These are phyloP conservation scores for Prunus mongolica DNA, from an alignment of 306 rosid species.

Conservation along the genomic window DNA sequence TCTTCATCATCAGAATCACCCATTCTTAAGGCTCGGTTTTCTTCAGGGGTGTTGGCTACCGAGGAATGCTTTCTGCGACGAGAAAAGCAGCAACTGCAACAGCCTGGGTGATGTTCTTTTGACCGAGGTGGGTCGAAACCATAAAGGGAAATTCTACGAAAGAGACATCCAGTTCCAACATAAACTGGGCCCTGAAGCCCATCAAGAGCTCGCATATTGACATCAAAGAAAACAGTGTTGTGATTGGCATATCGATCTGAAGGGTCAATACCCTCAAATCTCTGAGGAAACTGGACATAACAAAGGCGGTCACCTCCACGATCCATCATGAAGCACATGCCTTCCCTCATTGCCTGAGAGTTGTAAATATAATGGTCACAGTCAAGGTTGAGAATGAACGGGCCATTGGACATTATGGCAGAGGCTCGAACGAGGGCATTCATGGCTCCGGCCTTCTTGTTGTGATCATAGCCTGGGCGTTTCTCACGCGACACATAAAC, in stretches of 20 bases:
- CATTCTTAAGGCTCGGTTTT: conserved; percentile 74
- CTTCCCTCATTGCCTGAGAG: conserved; percentile 93
- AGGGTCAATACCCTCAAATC: conserved; percentile 97
- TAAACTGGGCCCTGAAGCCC: conserved; percentile 97
- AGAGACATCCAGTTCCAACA: conserved; percentile 95
- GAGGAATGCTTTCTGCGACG: conserved; percentile 52
- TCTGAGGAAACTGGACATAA: conserved; percentile 96
- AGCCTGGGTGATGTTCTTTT: conserved; percentile 62
- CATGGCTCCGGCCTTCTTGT: conserved; percentile 97
- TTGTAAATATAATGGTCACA: conserved; percentile 89
- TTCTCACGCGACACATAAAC: conserved; percentile 95
- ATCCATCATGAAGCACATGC: conserved; percentile 99
- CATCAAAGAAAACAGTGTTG: conserved; percentile 94
- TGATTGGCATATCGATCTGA: conserved; percentile 97
- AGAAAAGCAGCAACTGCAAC: conserved; percentile 70
- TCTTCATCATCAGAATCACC: conserved; percentile 89
- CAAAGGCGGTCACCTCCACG: conserved; percentile 96
- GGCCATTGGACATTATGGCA: conserved; percentile 91
- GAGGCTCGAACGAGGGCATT: conserved; percentile 93
- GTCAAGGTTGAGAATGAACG: conserved; percentile 89
- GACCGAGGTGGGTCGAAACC: conserved; percentile 95
- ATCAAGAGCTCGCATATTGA: conserved; percentile 97
- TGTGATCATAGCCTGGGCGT: conserved; percentile 96
- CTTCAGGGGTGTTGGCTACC: conserved; percentile 48
- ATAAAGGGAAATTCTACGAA: conserved; percentile 82